Evolutionary conservation across 768 basidiomycete genomes (phyloP).

Genomic region (Lactifluus piperatus): DNA sequence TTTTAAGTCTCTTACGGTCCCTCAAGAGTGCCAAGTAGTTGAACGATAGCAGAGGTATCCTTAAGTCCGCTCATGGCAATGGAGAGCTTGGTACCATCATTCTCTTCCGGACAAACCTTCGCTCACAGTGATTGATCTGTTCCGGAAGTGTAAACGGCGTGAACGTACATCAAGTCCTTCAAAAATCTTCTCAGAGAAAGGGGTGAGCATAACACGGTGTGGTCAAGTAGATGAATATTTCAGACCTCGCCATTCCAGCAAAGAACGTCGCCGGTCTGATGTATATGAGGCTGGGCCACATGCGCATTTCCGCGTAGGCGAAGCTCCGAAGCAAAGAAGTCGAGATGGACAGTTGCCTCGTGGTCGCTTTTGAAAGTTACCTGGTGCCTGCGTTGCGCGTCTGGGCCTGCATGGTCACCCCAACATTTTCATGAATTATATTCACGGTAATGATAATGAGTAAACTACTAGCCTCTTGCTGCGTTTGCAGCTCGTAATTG

Average conservation of each 20-base stretch:
- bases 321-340: constrained; percentile 70
- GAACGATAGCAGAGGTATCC: constrained; percentile 35
- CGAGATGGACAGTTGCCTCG: constrained; percentile 26
- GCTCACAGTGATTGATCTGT: not conserved
- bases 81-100: constrained; percentile 59
- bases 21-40: constrained; percentile 54
- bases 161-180: constrained; percentile 62
- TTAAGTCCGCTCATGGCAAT: constrained; percentile 23
- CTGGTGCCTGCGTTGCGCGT: constrained; percentile 38
- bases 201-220: not conserved
- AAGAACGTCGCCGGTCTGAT: constrained; percentile 45
- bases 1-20: constrained; percentile 57
- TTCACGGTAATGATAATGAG: not conserved
- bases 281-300: constrained; percentile 59
- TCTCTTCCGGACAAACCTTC: constrained; percentile 53
- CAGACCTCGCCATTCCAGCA: constrained; percentile 85
- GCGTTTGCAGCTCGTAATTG: constrained; percentile 43
- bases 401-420: constrained; percentile 45
- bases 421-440: not conserved
- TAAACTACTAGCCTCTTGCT: constrained; percentile 43
- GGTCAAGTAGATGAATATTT: not conserved
- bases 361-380: constrained; percentile 16
- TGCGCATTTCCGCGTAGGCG: constrained; percentile 51
- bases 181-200: constrained; percentile 43
- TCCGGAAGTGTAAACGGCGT: not conserved